These are phyloP conservation scores for Zalerion maritima DNA, from an alignment of 495 filamentous ascomycete species.

Conservation along the genomic window DNA sequence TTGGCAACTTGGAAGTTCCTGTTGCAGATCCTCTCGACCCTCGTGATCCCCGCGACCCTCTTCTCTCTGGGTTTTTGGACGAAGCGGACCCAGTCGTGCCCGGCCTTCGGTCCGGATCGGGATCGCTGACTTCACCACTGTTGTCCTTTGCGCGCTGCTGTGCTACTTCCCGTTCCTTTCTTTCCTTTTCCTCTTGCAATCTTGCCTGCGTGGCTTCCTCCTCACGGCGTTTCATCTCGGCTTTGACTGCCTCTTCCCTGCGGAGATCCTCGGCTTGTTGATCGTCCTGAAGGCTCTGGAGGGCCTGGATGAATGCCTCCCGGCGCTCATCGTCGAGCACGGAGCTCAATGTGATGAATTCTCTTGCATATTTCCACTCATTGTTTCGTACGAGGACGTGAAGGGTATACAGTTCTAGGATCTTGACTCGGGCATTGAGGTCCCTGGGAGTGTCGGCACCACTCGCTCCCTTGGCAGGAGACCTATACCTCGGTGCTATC, in stretches of 20 bases:
- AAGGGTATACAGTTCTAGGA: slow-evolving; percentile 85
- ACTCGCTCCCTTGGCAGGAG: slow-evolving; percentile 24
- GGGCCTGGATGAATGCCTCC: slow-evolving; percentile 65
- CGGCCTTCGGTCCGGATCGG: slow-evolving; percentile 15
- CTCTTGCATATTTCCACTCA: slow-evolving; percentile 87
- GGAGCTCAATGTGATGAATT: slow-evolving; percentile 73
- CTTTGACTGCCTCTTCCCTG: slow-evolving; percentile 35
- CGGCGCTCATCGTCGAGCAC: slow-evolving; percentile 84
- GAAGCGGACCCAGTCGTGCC: slow-evolving; percentile 18
- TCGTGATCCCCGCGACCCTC: too few relatives aligned
- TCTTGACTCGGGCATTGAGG: slow-evolving; percentile 59
- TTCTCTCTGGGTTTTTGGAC: slow-evolving; percentile 24
- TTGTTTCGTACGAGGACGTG: slow-evolving; percentile 82
- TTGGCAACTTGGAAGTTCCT: slow-evolving; percentile 3
- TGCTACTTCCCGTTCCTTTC: slow-evolving; percentile 28
- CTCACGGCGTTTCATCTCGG: slow-evolving; percentile 33
- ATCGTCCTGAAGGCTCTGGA: slow-evolving; percentile 63
- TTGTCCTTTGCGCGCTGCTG: slow-evolving; percentile 35
- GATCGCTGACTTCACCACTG: slow-evolving; percentile 10
- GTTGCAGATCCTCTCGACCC: background rate
- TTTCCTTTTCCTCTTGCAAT: slow-evolving; percentile 17
- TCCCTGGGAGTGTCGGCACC: slow-evolving; percentile 69
- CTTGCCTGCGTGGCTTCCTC: slow-evolving; percentile 29
- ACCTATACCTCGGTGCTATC: slow-evolving; percentile 12
- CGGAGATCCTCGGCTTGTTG: slow-evolving; percentile 47